Evolutionary conservation across 2,329 filamentous ascomycete genomes (phyloP).

Genomic region (Sclerotinia subarctica): DNA sequence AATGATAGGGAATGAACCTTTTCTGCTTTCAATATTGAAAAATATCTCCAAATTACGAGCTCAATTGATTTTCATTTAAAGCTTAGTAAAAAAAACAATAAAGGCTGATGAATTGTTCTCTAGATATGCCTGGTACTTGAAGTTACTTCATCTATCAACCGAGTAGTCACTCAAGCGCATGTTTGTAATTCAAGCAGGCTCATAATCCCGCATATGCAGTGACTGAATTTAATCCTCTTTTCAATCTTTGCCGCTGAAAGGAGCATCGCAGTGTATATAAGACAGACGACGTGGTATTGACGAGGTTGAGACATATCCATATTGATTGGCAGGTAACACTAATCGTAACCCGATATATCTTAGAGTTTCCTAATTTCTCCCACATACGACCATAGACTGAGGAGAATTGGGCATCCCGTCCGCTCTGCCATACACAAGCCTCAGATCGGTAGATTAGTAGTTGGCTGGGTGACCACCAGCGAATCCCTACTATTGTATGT

Average conservation of each 20-base stretch:
- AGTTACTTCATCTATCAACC: not conserved
- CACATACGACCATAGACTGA: slow-evolving; percentile 13
- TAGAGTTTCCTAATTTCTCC: accelerated
- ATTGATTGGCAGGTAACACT: not conserved
- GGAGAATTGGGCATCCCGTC: slow-evolving; percentile 11
- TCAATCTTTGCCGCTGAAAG: not conserved
- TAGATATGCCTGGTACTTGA: not conserved
- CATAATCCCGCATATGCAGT: too few species aligned
- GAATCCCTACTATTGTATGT: slow-evolving; percentile 12
- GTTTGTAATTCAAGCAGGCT: not conserved
- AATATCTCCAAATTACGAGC: not conserved
- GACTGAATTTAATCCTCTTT: not conserved
- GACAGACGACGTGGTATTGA: not conserved
- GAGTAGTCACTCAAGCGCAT: not conserved
- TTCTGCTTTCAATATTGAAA: not conserved
- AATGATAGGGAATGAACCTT: not conserved
- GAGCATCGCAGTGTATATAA: not conserved
- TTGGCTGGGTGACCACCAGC: slow-evolving; percentile 12
- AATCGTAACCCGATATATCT: not conserved
- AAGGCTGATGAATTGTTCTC: not conserved
- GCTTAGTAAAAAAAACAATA: too few species aligned
- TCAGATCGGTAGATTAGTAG: slow-evolving; percentile 14
- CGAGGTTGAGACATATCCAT: too few species aligned
- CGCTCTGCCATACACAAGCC: slow-evolving; percentile 14
- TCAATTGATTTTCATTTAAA: not conserved